A percentile compares a stretch with the other conserved stretches of the same genome.
Conservation (phyloP, 495 filamentous ascomycete species). For the Podospora pseudocomata region DNA sequence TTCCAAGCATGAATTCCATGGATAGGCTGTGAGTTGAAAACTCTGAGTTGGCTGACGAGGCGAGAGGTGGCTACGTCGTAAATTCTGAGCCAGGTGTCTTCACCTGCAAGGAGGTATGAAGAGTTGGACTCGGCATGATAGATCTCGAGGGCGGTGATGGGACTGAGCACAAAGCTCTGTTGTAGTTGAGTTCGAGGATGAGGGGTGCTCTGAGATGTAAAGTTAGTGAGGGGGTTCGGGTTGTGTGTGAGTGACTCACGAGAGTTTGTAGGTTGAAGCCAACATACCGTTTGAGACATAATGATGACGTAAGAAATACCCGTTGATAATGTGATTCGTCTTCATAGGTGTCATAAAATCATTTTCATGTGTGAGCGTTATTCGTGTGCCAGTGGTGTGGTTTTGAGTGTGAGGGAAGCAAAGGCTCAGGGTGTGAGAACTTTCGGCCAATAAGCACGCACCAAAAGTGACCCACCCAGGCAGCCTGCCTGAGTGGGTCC, state of each 20-base stretch:
- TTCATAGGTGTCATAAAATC: slow-evolving; percentile 6
- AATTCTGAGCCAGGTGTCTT: slow-evolving; percentile 67
- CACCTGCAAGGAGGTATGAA: slow-evolving; percentile 62
- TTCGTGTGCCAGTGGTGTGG: neutral
- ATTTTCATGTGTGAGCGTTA: neutral
- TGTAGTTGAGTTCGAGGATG: slow-evolving; percentile 20
- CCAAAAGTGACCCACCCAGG: neutral
- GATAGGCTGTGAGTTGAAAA: slow-evolving; percentile 63
- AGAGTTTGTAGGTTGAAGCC: neutral
- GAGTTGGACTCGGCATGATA: slow-evolving; percentile 28
- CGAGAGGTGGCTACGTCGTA: slow-evolving; percentile 43
- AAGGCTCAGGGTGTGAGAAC: neutral
- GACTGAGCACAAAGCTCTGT: slow-evolving; percentile 42
- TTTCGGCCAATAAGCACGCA: neutral
- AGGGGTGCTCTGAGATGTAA: slow-evolving; percentile 2
- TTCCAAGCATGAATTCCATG: slow-evolving; percentile 59
- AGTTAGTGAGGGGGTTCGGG: slow-evolving; percentile 6
- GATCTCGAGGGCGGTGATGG: slow-evolving; percentile 58
- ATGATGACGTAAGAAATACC: neutral
- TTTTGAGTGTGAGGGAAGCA: neutral
- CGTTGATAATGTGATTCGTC: neutral
- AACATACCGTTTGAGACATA: slow-evolving; percentile 4
- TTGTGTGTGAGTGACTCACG: slow-evolving; percentile 1
- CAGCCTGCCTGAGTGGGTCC: neutral
- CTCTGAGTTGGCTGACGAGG: slow-evolving; percentile 37